Evolutionary conservation across 805 yeast species (phyloP), one percentile per base, ranked within the genome.

Genomic region (Metschnikowia borealis): DNA sequence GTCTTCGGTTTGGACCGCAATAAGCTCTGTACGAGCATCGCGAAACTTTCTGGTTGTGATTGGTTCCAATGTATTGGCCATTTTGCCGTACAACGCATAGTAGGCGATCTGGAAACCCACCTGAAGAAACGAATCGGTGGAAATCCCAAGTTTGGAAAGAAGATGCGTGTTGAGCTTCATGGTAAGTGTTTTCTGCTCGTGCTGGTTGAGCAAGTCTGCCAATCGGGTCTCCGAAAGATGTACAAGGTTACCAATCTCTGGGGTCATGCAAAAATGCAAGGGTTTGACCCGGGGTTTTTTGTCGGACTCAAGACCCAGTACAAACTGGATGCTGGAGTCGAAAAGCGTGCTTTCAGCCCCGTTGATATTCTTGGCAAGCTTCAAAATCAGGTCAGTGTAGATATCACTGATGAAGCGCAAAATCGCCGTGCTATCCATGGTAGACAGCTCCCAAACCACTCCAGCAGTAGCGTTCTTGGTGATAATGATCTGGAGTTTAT

Each of bases 11-110:
- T 85, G 92, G 38, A 85, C 73, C 21, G 87, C 80, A 38, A 85
- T 73, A 20, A 85, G 75, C 54, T 85, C 89, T 0, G 90, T 84
- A 57, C 95, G 76, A 5, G 90, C 76, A 62, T 83, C 83, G 53
- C 73, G 74, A 65, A 85, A 87, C 52, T 74, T 74, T 52, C 95
- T 72, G 1, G 91, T 86, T 5, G 90, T 82, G 26, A 81, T 77
- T 3, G 84, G 84, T 49, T 81, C 82, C 45, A 83, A 74, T 2
- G 76, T 71, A 56, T 73, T 73, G 17, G 68, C 72, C 50, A 77
- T 58, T 51, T 70, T 74, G 2, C 85, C 85, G 54, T 81, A 81
- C 40, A 81, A 63, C 0, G 84, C 80, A 61, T 78, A 80, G 60
- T 79, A 69, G 3, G 83, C 71, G 18, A 80, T 72, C 58, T 81